These are phyloP conservation scores for Saccharomycopsis sp. DNA, from an alignment of 805 yeast genomes.

Conservation along the genomic window DNA sequence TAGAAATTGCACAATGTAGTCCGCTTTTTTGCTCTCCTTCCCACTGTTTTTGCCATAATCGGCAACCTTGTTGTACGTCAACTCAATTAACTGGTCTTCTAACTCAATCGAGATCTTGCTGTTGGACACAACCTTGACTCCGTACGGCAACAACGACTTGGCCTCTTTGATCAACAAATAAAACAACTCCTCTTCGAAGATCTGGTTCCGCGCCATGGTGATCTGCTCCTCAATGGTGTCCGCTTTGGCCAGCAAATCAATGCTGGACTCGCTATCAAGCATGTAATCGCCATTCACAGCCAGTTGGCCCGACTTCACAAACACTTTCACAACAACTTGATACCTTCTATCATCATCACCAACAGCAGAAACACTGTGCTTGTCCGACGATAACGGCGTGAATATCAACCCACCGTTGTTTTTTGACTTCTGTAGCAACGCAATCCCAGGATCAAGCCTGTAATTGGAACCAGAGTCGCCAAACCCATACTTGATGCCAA, in stretches of 20 bases:
- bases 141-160: constrained; percentile 52
- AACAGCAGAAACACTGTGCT: constrained; percentile 24
- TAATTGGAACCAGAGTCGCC: constrained; percentile 84
- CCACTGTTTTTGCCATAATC: constrained; percentile 27
- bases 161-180: constrained; percentile 73
- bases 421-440: constrained; percentile 39
- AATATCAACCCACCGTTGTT: constrained; percentile 9
- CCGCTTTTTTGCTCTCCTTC: constrained; percentile 37
- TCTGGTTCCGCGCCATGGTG: constrained; percentile 55
- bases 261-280: constrained; percentile 48
- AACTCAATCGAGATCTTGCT: constrained; percentile 59
- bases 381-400: constrained; percentile 25
- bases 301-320: constrained; percentile 42
- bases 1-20: constrained; percentile 42
- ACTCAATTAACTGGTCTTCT: constrained; percentile 57
- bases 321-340: constrained; percentile 54
- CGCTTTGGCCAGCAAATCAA: no score
- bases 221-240: constrained; percentile 46
- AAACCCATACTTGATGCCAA: constrained; percentile 85
- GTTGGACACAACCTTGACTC: constrained; percentile 54
- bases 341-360: constrained; percentile 36
- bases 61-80: constrained; percentile 32
- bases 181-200: constrained; percentile 87
- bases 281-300: constrained; percentile 35
- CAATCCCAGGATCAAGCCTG: constrained; percentile 62